These are phyloP conservation scores for Lentinula detonsa DNA, from an alignment of 768 basidiomycete genomes.

Conservation along the genomic window DNA sequence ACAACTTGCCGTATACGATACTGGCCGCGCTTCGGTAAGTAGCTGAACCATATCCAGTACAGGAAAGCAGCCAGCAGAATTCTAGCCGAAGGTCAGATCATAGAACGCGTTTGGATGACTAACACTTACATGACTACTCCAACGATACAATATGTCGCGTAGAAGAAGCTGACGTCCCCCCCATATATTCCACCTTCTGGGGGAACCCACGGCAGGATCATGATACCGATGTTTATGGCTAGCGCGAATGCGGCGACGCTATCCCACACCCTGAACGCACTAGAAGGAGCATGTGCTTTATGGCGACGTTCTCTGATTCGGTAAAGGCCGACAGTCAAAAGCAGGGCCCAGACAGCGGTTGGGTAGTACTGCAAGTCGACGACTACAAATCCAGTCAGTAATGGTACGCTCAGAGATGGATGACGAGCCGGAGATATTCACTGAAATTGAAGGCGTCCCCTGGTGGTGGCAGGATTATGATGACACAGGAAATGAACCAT, in stretches of 20 bases:
- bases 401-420: not conserved
- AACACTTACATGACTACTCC: conserved; percentile 27
- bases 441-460: conserved; percentile 40
- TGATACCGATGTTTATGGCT: conserved; percentile 32
- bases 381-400: conserved; percentile 15
- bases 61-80: conserved; percentile 23
- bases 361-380: conserved; percentile 35
- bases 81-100: conserved; percentile 10
- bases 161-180: conserved; percentile 37
- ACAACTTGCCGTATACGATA: conserved; percentile 42
- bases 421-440: conserved; percentile 11
- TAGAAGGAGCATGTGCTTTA: conserved; percentile 23
- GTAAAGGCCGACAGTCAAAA: conserved; percentile 27
- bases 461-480: conserved; percentile 40
- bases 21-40: conserved; percentile 35
- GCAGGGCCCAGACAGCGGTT: conserved; percentile 29
- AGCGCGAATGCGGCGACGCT: conserved; percentile 26
- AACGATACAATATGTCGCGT: conserved; percentile 34
- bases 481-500: conserved; percentile 39
- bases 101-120: not conserved
- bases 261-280: conserved; percentile 33
- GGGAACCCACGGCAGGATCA: conserved; percentile 36
- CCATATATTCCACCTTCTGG: conserved; percentile 29
- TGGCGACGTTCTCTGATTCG: conserved; percentile 26
- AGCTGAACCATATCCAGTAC: conserved; percentile 29